Evolutionary conservation across 352 stramenopile species (phyloP).

Genomic region (Thalassiosira pacifica): DNA sequence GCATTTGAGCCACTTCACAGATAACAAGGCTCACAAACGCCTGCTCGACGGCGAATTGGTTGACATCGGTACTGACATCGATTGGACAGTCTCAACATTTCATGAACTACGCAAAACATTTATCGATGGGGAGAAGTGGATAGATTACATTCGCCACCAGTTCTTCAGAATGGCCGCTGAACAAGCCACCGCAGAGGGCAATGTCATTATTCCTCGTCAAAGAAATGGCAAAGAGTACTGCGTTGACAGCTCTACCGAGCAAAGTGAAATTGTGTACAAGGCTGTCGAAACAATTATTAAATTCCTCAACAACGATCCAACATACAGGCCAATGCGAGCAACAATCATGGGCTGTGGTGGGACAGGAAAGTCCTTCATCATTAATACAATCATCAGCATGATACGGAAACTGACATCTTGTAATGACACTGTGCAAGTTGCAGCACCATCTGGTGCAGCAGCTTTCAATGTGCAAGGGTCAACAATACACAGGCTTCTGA

Average conservation of each 20-base stretch:
- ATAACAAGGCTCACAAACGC: too few species aligned
- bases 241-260: background rate
- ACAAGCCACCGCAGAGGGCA: background rate
- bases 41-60: too few species aligned
- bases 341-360: constrained; percentile 36
- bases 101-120: too few species aligned
- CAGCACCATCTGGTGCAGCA: constrained; percentile 31
- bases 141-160: too few species aligned
- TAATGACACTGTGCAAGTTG: constrained; percentile 27
- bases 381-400: constrained; percentile 42
- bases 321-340: constrained; percentile 22
- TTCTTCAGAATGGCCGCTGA: too few species aligned
- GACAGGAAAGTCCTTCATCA: constrained; percentile 39
- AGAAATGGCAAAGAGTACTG: constrained; percentile 2
- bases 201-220: background rate
- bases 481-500: constrained; percentile 22
- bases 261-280: constrained; percentile 15
- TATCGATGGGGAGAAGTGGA: too few species aligned
- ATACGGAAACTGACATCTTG: constrained; percentile 14
- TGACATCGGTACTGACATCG: too few species aligned
- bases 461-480: constrained; percentile 42
- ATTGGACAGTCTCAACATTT: too few species aligned
- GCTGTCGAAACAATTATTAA: constrained; percentile 39
- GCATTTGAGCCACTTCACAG: too few species aligned
- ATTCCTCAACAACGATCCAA: constrained; percentile 42